Percentiles rank a stretch among this genome's conserved stretches.
These are phyloP conservation scores for Hypomyces rosellus DNA, from an alignment of 2,329 filamentous ascomycete species.

Conservation along the genomic window DNA sequence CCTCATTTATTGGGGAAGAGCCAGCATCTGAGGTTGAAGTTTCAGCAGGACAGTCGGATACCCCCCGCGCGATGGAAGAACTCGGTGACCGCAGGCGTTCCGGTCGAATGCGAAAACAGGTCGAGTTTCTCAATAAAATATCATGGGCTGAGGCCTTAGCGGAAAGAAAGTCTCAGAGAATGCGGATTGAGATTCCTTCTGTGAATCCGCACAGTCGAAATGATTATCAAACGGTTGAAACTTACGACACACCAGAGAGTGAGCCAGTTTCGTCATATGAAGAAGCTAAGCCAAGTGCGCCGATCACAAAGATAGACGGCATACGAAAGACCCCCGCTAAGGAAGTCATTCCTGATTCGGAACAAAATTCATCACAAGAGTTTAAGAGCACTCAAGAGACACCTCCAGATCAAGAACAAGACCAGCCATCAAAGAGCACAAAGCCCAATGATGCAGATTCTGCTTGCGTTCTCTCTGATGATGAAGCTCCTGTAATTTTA, in stretches of 20 bases:
- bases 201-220: constrained; percentile 4
- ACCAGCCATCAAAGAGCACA: background rate
- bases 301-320: background rate
- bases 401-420: background rate
- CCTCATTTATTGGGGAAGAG: no score
- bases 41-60: no score
- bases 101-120: constrained; percentile 23
- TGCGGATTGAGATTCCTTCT: constrained; percentile 13
- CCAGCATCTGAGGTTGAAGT: no score
- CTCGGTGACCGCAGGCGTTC: constrained; percentile 18
- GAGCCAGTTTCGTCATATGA: background rate
- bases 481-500: constrained; percentile 27
- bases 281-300: background rate
- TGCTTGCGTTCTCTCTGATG: constrained; percentile 28
- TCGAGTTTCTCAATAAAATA: constrained; percentile 24
- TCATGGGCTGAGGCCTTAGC: constrained; percentile 22
- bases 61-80: background rate
- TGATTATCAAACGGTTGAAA: constrained; percentile 13
- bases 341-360: background rate
- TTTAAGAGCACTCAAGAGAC: constrained; percentile 7
- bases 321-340: background rate
- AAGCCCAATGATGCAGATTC: constrained; percentile 6
- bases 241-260: background rate
- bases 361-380: constrained; percentile 7
- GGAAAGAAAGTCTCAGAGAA: constrained; percentile 8